phyloP scores from a whole-genome alignment of 106 monocot genomes.

The Acorus calamus region DNA sequence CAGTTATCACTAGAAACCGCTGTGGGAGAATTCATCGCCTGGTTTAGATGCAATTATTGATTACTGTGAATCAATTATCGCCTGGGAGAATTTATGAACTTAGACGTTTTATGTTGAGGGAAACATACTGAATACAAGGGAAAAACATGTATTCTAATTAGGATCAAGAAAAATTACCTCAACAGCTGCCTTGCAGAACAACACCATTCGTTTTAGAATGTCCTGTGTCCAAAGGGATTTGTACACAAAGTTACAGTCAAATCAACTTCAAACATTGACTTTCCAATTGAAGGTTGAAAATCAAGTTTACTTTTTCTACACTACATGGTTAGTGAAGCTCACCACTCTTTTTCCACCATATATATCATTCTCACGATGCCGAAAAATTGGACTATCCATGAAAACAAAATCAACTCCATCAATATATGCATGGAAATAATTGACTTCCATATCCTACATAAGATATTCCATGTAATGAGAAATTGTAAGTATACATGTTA shows the following conservation, averaged over 20 bases:
- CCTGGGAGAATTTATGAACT: no score
- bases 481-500: no score
- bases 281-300: no score
- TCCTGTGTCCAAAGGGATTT: constrained; percentile 32
- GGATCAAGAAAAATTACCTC: constrained; percentile 41
- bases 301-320: no score
- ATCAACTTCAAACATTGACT: no score
- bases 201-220: constrained; percentile 71
- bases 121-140: no score
- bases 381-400: constrained; percentile 47
- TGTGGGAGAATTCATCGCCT: no score
- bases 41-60: no score
- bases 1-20: no score
- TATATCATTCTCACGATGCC: constrained; percentile 42
- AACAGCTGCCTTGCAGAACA: constrained; percentile 86
- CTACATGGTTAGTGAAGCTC: background rate
- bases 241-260: no score
- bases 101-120: no score
- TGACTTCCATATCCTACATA: constrained; percentile 66
- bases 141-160: background rate
- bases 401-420: constrained; percentile 96
- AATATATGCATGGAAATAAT: constrained; percentile 63
- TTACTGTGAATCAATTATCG: no score
- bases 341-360: constrained; percentile 72
- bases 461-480: background rate